Evolutionary conservation across 768 basidiomycete species (phyloP), one percentile per base, ranked within the genome.

Genomic region (Macrolepiota dolichaula): DNA sequence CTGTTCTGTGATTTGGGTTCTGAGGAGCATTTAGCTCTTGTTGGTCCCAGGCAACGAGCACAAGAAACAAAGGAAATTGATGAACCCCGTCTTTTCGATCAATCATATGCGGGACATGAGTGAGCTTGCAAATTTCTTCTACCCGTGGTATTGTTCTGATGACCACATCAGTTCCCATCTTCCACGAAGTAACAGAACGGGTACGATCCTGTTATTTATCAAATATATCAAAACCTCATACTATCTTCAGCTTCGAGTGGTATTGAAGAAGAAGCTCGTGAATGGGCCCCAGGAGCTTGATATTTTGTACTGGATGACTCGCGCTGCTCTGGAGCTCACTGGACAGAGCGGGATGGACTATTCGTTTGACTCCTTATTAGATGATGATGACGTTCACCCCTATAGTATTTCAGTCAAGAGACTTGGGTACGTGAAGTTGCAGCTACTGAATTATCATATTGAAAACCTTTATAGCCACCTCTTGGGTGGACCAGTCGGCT

Each of bases 241-340:
- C 7, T 3, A 7, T 12, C n/a, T n/a, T 3, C 24, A 76, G 75
- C 66, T 76, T 51, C 67, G 66, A 25, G 62, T 61, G n/a, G 57
- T 63, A 4, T 47, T 75, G 2, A 57, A 55, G 29, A 32, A 3
- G 29, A 32, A 32, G 59, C 64, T 72, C 9, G 57, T 60, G 10
- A 62, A 66, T 3, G 72, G 72, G 12, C 67, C 71, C 12, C 60
- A 69, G 57, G 72, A 74, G 73, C 63, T 79, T 42, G 76, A 79
- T 55, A 38, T 75, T 9, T 51, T 69, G 11, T 56, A 67, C 12
- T 79, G 77, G 76, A 72, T 73, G 67, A 65, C 76, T 19, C 74
- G 81, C 9, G 72, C 76, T 19, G 79, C 81, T 19, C 71, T 83
- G 11, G 81, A 84, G 61, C 68, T 82, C 46, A 76, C 84, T 46